These are phyloP conservation scores for Suillus hirtellus DNA, from an alignment of 768 basidiomycete genomes.

Conservation along the genomic window DNA sequence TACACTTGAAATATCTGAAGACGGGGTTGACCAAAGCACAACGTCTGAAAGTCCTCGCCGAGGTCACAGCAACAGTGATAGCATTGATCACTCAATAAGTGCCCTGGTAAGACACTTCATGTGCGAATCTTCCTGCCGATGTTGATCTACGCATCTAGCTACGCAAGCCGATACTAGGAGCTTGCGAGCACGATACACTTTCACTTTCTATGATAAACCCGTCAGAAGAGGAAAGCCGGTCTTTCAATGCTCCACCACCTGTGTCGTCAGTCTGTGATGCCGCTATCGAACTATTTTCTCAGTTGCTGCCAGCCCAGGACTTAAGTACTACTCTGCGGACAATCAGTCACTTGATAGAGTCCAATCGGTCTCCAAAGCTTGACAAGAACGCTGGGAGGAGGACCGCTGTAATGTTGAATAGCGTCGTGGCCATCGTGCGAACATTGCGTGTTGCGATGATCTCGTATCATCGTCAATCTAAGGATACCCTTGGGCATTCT, in stretches of 20 bases:
- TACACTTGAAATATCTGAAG: conserved; percentile 55
- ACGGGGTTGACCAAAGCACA: conserved; percentile 33
- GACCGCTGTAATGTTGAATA: conserved; percentile 81
- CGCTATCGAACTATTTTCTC: conserved; percentile 84
- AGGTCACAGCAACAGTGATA: conserved; percentile 68
- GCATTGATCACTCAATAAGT: conserved; percentile 79
- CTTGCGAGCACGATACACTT: conserved; percentile 84
- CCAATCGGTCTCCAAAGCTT: conserved; percentile 69
- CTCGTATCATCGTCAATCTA: conserved; percentile 54
- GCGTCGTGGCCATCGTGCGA: conserved; percentile 69
- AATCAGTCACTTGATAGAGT: conserved; percentile 61
- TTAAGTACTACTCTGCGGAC: conserved; percentile 52
- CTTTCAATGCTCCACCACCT: conserved; percentile 70
- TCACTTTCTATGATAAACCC: conserved; percentile 59
- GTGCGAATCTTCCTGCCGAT: background rate
- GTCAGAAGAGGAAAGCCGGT: conserved; percentile 43
- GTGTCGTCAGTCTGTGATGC: conserved; percentile 84
- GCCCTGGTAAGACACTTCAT: conserved; percentile 53
- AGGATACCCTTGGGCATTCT: conserved; percentile 64
- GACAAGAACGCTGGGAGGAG: conserved; percentile 88
- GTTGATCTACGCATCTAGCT: conserved; percentile 19
- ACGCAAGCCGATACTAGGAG: conserved; percentile 76
- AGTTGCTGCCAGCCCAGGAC: conserved; percentile 79
- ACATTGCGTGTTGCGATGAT: conserved; percentile 61
- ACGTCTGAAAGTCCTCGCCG: conserved; percentile 6